Conservation (phyloP, 495 filamentous ascomycete species). For the Neurospora sp. region DNA sequence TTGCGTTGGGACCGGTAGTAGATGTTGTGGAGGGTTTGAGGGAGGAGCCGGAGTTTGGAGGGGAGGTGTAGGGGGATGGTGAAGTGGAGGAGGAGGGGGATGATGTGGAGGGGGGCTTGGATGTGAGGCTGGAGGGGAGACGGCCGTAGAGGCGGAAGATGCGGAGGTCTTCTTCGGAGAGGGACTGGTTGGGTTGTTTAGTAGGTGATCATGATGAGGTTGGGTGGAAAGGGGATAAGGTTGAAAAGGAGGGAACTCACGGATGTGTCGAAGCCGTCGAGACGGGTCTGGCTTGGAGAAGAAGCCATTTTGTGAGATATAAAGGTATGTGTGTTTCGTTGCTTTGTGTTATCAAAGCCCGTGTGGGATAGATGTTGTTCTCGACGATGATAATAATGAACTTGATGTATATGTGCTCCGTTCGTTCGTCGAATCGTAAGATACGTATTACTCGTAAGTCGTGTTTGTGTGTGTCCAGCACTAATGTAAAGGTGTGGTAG, state of each 20-base stretch:
- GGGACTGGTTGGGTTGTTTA: neutral
- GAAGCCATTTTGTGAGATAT: neutral
- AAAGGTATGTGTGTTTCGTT: neutral
- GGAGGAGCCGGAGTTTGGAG: neutral
- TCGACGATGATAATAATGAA: neutral
- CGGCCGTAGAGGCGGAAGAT: slow-evolving; percentile 87
- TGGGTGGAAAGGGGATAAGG: neutral
- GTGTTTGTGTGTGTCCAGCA: neutral
- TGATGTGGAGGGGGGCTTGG: neutral
- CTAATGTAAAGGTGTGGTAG: neutral
- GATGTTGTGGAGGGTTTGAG: neutral
- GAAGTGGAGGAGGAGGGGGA: neutral
- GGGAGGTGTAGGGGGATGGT: neutral
- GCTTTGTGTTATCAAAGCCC: neutral
- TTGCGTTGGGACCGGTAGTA: neutral
- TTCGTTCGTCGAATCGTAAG: neutral
- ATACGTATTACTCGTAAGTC: neutral
- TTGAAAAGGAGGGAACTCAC: neutral
- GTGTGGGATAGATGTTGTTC: neutral
- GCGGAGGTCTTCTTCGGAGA: slow-evolving; percentile 1
- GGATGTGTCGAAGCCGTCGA: neutral
- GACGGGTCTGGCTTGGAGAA: neutral
- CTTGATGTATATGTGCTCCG: neutral
- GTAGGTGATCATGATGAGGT: neutral
- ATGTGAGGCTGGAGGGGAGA: slow-evolving; percentile 44